These are phyloP conservation scores for Podospora pseudopauciseta DNA, from an alignment of 495 filamentous ascomycete genomes.

Conservation along the genomic window DNA sequence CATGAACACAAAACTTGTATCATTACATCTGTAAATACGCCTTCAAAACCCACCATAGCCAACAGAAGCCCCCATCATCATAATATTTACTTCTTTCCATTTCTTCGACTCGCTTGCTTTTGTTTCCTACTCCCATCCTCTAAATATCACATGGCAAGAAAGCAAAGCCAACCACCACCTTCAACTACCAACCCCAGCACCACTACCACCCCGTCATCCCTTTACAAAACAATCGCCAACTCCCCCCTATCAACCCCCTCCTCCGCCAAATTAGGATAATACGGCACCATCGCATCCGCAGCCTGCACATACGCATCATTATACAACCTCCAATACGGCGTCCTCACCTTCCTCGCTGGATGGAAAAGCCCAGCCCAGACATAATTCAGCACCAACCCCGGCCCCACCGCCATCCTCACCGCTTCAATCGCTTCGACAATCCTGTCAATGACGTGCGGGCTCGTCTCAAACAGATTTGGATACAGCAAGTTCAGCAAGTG, in stretches of 20 bases:
- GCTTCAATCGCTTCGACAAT: constrained; percentile 96
- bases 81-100: background rate
- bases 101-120: background rate
- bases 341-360: constrained; percentile 87
- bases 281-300: constrained; percentile 93
- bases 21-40: background rate
- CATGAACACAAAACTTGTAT: background rate
- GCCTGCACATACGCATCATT: constrained; percentile 95
- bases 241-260: constrained; percentile 72
- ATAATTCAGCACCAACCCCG: constrained; percentile 92
- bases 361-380: constrained; percentile 97
- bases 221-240: constrained; percentile 78
- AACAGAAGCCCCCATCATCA: background rate
- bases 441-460: constrained; percentile 96
- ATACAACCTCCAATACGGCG: constrained; percentile 91
- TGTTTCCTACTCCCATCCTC: background rate
- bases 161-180: background rate
- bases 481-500: constrained; percentile 94
- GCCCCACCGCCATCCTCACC: constrained; percentile 89
- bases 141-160: background rate
- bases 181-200: background rate
- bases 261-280: constrained; percentile 80
- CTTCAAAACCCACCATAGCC: background rate
- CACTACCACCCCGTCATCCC: background rate
- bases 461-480: constrained; percentile 97